Evolutionary conservation across 345 rosid genomes (phyloP).

Genomic region (Murraya paniculata): DNA sequence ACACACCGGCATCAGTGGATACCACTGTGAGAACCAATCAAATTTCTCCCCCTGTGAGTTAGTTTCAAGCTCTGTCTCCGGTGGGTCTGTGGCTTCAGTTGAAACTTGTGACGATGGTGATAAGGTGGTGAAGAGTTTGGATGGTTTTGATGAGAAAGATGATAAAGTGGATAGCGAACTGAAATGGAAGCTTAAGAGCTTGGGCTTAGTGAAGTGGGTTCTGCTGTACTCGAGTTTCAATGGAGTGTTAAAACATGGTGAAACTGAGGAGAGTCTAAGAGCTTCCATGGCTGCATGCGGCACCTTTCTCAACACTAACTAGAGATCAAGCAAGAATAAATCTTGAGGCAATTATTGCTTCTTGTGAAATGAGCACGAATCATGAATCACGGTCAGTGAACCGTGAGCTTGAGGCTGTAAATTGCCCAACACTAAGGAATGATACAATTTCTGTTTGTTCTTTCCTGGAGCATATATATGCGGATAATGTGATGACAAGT

Average conservation of each 20-base stretch:
- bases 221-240: neutral
- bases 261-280: constrained; percentile 3
- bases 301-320: neutral
- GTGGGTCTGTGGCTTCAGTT: neutral
- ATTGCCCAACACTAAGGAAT: too few relatives aligned
- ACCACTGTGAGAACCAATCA: constrained; percentile 51
- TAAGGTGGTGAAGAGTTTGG: constrained; percentile 17
- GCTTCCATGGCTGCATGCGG: constrained; percentile 23
- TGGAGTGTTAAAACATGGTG: neutral
- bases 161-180: neutral
- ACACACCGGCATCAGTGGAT: constrained; percentile 49
- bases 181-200: constrained; percentile 2
- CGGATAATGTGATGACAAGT: neutral
- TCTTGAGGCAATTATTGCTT: neutral
- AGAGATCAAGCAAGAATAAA: neutral
- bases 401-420: too few relatives aligned
- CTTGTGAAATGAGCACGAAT: neutral
- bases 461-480: too few relatives aligned
- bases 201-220: neutral
- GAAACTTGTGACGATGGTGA: constrained; percentile 18
- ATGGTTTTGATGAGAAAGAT: neutral
- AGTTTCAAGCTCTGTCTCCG: constrained; percentile 9
- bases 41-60: constrained; percentile 26
- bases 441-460: too few relatives aligned
- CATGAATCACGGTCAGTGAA: too few relatives aligned